These are phyloP conservation scores for Chaetomium sp. DNA, from an alignment of 2,329 filamentous ascomycete genomes.

Conservation along the genomic window DNA sequence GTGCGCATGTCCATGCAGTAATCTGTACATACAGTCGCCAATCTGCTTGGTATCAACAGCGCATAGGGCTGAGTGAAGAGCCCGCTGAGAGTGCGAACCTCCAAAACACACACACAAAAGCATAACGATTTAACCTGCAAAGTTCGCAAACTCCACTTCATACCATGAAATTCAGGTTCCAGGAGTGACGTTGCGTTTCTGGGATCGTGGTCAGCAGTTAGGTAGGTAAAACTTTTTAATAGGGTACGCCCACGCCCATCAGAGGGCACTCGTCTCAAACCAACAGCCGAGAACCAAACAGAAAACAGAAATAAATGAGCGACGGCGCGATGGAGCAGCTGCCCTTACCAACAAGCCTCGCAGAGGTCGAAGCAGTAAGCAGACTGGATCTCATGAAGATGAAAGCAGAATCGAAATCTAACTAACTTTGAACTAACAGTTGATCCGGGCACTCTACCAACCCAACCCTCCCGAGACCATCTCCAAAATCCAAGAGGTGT, in stretches of 20 bases:
- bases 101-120: neutral
- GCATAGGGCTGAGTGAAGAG: neutral
- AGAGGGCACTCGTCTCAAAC: neutral
- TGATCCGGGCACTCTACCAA: constrained; percentile 58
- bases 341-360: constrained; percentile 40
- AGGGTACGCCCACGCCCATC: neutral
- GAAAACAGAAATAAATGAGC: constrained; percentile 9
- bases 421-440: constrained; percentile 36
- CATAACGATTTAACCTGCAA: neutral
- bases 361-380: constrained; percentile 42
- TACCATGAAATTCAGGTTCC: neutral
- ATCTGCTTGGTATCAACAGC: no score
- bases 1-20: neutral
- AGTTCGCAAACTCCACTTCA: neutral
- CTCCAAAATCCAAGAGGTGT: constrained; percentile 64
- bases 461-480: constrained; percentile 53
- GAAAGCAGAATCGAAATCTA: neutral
- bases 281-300: neutral
- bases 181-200: constrained; percentile 5
- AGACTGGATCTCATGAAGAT: neutral
- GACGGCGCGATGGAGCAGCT: constrained; percentile 36
- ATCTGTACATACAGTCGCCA: neutral
- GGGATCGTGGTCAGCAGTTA: neutral
- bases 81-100: neutral
- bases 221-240: neutral